Evolutionary conservation across 2,329 filamentous ascomycete species (phyloP).

Genomic region (Diaporthe destruens): DNA sequence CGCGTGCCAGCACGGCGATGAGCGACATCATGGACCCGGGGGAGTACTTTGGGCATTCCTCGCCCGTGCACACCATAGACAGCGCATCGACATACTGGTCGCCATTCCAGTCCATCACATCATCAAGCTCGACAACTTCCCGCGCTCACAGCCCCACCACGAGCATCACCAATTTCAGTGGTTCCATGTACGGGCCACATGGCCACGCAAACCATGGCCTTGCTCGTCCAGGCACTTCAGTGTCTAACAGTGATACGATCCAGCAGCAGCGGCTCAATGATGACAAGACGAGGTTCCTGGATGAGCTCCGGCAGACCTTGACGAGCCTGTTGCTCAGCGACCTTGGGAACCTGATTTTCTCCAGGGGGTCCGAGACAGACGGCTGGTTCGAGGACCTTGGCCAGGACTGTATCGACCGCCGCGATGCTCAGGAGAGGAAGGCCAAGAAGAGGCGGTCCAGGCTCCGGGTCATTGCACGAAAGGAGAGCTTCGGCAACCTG

Average conservation of each 20-base stretch:
- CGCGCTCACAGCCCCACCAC: slow-evolving; percentile 72
- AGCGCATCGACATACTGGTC: slow-evolving; percentile 90
- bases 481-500: slow-evolving; percentile 76
- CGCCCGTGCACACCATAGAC: slow-evolving; percentile 79
- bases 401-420: slow-evolving; percentile 74
- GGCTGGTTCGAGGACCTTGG: slow-evolving; percentile 82
- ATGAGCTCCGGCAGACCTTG: slow-evolving; percentile 81
- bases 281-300: slow-evolving; percentile 83
- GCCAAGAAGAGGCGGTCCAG: slow-evolving; percentile 62
- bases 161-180: slow-evolving; percentile 69
- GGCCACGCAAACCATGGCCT: slow-evolving; percentile 60
- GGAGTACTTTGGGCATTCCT: slow-evolving; percentile 76
- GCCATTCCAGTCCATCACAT: slow-evolving; percentile 78
- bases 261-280: slow-evolving; percentile 72
- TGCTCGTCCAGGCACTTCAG: slow-evolving; percentile 73
- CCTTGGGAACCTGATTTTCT: slow-evolving; percentile 86
- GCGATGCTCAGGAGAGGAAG: slow-evolving; percentile 66
- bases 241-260: slow-evolving; percentile 76
- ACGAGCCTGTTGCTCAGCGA: slow-evolving; percentile 91
- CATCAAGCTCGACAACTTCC: slow-evolving; percentile 71
- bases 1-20: slow-evolving; percentile 67
- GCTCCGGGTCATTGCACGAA: slow-evolving; percentile 70
- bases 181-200: slow-evolving; percentile 58
- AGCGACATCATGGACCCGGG: slow-evolving; percentile 77
- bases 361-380: slow-evolving; percentile 93